Evolutionary conservation across 192 early-diverging fungal genomes (phyloP).

Genomic region (Rhizoclosmatium globosum): DNA sequence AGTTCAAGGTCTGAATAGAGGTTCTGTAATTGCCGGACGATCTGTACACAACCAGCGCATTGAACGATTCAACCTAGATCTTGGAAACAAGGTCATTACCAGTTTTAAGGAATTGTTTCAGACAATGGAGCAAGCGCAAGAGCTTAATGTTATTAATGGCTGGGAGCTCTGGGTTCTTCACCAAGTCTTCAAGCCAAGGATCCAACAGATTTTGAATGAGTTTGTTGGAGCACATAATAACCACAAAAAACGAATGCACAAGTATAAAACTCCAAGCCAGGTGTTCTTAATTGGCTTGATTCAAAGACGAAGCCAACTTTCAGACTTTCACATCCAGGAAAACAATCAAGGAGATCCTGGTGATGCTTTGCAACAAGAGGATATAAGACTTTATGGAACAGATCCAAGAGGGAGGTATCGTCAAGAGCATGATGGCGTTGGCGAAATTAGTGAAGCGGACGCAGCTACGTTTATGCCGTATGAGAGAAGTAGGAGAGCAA

Average conservation of each 20-base stretch:
- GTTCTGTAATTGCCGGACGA: not conserved
- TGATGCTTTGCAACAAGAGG: not conserved
- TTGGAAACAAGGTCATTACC: not conserved
- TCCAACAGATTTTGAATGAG: not conserved
- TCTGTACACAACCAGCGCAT: slow-evolving; percentile 6
- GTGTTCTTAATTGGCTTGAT: not conserved
- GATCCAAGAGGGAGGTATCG: not conserved
- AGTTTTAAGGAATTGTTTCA: not conserved
- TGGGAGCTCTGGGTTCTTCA: slow-evolving; percentile 8
- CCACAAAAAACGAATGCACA: not conserved
- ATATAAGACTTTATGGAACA: not conserved
- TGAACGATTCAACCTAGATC: slow-evolving; percentile 7
- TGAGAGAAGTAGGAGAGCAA: not conserved
- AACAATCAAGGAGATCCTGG: not conserved
- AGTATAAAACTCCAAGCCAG: not conserved
- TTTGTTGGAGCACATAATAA: not conserved
- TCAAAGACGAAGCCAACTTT: no score
- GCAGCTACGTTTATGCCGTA: slow-evolving; percentile 9
- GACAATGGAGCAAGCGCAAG: not conserved
- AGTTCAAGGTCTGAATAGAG: not conserved
- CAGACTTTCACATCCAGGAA: no score
- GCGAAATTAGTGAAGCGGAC: not conserved
- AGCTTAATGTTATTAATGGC: not conserved
- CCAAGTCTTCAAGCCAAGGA: not conserved
- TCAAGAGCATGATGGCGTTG: not conserved